These are phyloP conservation scores for Acacia melanoxylon DNA, from an alignment of 306 rosid species.

Conservation along the genomic window DNA sequence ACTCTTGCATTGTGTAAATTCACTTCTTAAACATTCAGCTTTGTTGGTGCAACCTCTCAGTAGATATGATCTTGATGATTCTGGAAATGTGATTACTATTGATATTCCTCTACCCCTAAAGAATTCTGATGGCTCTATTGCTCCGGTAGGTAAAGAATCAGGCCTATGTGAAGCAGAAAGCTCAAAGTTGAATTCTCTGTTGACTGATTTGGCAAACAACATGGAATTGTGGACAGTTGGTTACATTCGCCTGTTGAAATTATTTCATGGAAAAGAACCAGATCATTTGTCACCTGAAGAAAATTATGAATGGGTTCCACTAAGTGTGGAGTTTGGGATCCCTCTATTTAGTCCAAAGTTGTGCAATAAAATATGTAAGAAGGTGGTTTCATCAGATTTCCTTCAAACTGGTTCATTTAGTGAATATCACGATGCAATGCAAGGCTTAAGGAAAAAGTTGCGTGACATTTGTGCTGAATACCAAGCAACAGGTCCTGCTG, in stretches of 20 bases:
- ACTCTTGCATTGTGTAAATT: constrained; percentile 87
- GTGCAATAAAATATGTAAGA: constrained; percentile 73
- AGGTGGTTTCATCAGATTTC: constrained; percentile 75
- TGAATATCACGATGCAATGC: constrained; percentile 87
- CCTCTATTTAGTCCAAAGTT: constrained; percentile 86
- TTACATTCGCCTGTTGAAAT: constrained; percentile 78
- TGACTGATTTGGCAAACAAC: constrained; percentile 63
- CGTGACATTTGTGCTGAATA: constrained; percentile 78
- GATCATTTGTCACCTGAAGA: constrained; percentile 49
- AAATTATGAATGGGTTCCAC: constrained; percentile 90
- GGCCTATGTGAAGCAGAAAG: constrained; percentile 66
- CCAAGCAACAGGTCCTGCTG: constrained; percentile 82
- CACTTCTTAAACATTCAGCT: constrained; percentile 85
- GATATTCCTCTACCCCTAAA: constrained; percentile 91
- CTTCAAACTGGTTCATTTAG: constrained; percentile 73
- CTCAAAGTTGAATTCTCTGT: constrained; percentile 58
- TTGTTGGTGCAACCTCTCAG: constrained; percentile 88
- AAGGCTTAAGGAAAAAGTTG: constrained; percentile 74
- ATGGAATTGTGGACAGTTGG: constrained; percentile 83
- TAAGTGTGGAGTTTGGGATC: constrained; percentile 90
- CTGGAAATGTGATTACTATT: constrained; percentile 68
- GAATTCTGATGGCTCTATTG: constrained; percentile 76
- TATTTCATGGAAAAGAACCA: constrained; percentile 57
- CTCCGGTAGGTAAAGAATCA: constrained; percentile 62
- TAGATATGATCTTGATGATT: constrained; percentile 69